These are phyloP conservation scores for Stagonosporopsis vannaccii DNA, from an alignment of 2,329 filamentous ascomycete genomes.

Conservation along the genomic window DNA sequence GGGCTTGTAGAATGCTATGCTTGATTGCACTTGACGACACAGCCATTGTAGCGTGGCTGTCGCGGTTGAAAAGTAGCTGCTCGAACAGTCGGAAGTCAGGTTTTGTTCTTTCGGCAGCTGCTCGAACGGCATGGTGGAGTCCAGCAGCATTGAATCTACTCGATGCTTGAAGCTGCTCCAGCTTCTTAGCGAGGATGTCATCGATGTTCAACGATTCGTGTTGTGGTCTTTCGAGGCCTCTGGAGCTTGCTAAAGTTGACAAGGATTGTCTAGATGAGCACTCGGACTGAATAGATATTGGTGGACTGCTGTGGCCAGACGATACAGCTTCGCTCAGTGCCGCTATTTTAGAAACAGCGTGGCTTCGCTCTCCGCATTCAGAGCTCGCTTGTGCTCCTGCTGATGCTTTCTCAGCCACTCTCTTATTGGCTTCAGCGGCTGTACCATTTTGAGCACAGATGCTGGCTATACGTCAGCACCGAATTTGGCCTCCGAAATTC, in stretches of 20 bases:
- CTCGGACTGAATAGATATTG: not conserved
- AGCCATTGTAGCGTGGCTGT: not conserved
- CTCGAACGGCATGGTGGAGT: not conserved
- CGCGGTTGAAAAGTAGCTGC: conserved; percentile 1
- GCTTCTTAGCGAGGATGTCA: conserved; percentile 2
- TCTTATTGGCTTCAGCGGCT: not conserved
- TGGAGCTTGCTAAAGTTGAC: not conserved
- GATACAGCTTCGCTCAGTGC: not conserved
- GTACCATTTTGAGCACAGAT: not conserved
- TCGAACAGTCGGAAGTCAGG: conserved; percentile 7
- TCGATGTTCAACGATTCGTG: not conserved
- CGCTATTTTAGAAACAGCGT: too few species aligned
- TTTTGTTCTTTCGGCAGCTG: not conserved
- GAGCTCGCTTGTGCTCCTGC: not conserved
- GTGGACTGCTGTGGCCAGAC: not conserved
- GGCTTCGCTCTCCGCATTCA: too few species aligned
- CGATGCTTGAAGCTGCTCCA: not conserved
- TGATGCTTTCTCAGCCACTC: not conserved
- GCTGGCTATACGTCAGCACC: not conserved
- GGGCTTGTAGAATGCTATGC: conserved; percentile 18
- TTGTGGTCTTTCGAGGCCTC: not conserved
- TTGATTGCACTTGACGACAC: not conserved
- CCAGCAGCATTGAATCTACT: too few species aligned
- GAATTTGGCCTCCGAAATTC: not conserved
- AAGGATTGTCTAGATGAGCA: not conserved